These are phyloP conservation scores for Yarrowia yakushimensis DNA, from an alignment of 805 yeast genomes.

Conservation along the genomic window DNA sequence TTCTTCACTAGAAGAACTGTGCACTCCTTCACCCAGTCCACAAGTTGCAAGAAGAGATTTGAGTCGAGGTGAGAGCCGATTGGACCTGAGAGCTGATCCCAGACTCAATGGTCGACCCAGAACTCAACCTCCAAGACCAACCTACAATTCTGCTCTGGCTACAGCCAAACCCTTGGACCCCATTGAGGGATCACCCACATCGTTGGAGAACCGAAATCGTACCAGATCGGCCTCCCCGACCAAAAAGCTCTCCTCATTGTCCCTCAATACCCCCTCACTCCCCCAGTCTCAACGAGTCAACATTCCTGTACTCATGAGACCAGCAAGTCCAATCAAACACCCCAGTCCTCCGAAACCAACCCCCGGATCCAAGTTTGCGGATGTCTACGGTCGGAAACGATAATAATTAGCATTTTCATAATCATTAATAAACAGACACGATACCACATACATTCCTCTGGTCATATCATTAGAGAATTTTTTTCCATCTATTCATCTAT, in stretches of 20 bases:
- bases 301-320: slow-evolving; percentile 18
- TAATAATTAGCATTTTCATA: background rate
- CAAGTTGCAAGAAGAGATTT: background rate
- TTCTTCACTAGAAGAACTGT: slow-evolving; percentile 1
- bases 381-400: slow-evolving; percentile 8
- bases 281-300: slow-evolving; percentile 6
- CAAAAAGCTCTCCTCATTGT: background rate
- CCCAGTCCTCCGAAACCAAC: slow-evolving; percentile 2
- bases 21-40: slow-evolving; percentile 19
- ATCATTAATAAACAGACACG: background rate
- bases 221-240: background rate
- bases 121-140: background rate
- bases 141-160: background rate
- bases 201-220: background rate
- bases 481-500: background rate
- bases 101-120: background rate
- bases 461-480: background rate
- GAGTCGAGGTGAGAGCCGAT: background rate
- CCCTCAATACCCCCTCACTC: background rate
- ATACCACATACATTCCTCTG: background rate
- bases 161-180: background rate
- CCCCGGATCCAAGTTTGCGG: slow-evolving; percentile 6
- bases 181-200: slow-evolving; percentile 10
- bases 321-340: slow-evolving; percentile 8
- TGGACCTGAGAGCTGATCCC: background rate